Evolutionary conservation across 495 filamentous ascomycete genomes (phyloP).

Genomic region (Penicillium salamii): DNA sequence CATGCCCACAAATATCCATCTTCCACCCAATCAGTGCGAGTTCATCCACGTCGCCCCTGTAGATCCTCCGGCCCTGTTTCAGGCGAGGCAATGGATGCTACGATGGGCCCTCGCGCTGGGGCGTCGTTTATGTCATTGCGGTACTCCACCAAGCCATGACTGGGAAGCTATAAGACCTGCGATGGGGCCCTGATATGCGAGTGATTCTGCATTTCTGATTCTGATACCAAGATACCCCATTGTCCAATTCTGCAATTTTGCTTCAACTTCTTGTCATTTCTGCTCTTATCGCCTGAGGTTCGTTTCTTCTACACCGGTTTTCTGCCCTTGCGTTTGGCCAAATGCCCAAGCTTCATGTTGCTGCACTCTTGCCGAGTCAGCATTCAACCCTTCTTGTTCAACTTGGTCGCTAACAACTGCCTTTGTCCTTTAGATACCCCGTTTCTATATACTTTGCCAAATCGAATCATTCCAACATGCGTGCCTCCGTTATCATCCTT

Average conservation of each 20-base stretch:
- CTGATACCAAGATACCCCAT: background rate
- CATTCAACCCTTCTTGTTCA: background rate
- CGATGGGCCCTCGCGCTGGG: conserved; percentile 3
- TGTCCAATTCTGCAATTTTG: background rate
- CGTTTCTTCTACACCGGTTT: background rate
- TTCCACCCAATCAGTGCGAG: conserved; percentile 2
- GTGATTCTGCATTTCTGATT: conserved; percentile 1
- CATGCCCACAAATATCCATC: background rate
- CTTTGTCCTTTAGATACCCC: background rate
- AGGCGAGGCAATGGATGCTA: background rate
- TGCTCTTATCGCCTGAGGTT: background rate
- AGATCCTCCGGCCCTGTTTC: conserved; percentile 16
- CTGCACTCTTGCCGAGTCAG: background rate
- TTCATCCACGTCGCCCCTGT: conserved; percentile 13
- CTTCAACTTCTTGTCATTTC: background rate
- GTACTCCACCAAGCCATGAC: background rate
- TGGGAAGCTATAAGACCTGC: conserved; percentile 21
- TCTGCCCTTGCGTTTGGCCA: background rate
- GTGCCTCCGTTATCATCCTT: conserved; percentile 13
- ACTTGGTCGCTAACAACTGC: conserved; percentile 1
- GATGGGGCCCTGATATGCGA: conserved; percentile 12
- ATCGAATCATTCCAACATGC: conserved; percentile 12
- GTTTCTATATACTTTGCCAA: background rate
- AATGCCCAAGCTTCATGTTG: background rate
- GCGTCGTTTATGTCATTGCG: conserved; percentile 7